A percentile compares a stretch with the other conserved stretches of the same genome.
Conservation (phyloP, 345 rosid species). For the Eutrema heterophyllum region DNA sequence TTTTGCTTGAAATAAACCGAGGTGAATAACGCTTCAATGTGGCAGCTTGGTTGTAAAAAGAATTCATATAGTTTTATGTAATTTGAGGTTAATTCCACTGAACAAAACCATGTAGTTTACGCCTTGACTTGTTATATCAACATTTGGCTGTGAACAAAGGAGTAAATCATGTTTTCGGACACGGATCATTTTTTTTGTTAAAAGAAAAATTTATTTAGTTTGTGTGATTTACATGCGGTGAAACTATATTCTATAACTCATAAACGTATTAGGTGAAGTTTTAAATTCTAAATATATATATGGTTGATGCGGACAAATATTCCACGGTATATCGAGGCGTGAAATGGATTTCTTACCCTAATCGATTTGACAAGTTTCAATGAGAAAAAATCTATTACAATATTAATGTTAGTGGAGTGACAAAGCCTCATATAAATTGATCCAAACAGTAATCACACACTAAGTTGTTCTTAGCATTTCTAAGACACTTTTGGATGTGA, state of each 20-base stretch:
- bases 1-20: neutral
- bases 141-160: neutral
- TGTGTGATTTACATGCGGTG: neutral
- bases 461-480: conserved; percentile 10
- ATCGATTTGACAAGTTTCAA: conserved; percentile 30
- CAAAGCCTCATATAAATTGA: conserved; percentile 16
- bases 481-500: conserved; percentile 12
- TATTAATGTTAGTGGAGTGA: conserved; percentile 28
- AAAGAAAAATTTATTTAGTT: neutral
- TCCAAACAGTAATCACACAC: conserved; percentile 20
- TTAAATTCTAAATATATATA: neutral
- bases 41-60: neutral
- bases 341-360: conserved; percentile 30
- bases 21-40: neutral
- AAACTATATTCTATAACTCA: neutral
- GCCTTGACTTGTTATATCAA: neutral
- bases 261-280: neutral
- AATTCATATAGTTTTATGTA: neutral
- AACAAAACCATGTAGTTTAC: neutral
- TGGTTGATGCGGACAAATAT: conserved; percentile 4
- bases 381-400: conserved; percentile 5
- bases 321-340: conserved; percentile 13
- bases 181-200: neutral
- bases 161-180: neutral
- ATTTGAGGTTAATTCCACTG: neutral